Base-by-base conservation (phyloP, 2,329 filamentous ascomycete genomes). In the Plenodomus biglobosus region DNA sequence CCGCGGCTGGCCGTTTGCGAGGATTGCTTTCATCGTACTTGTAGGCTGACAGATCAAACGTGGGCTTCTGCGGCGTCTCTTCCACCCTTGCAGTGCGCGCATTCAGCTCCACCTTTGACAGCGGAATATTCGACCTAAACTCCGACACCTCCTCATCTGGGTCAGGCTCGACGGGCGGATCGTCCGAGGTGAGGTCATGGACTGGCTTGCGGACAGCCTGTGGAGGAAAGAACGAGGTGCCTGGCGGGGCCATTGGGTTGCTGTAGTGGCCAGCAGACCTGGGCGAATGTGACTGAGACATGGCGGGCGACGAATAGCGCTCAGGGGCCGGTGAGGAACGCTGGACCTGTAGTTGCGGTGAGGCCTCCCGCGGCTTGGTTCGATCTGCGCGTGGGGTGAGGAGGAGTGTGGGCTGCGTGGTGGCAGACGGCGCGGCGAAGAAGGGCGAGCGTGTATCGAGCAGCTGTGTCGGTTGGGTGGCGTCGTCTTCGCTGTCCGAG, bases 251-350 rank as follows among this genome's bases (percentile, higher is more conserved):
- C 76, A 95, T 88, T 20, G 81, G 73, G 53, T 78, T 84, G 18
- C 80, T 82, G 46, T 47, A 52, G 37, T 86, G 57, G 11, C 55
- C 82, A 80, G 62, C 88, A 88, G 38, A 85, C 81, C 21, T 90
- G 88, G 30, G 89, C 88, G 76, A 95, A 87, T 38, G 83, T 17
- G 54, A 48, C 37, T 59, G 58, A 42, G 62, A 52, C 43, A 61
- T 56, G 38, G 52, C 47, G n/a, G 76, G 71, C 50, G 81, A 80
- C 8, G 65, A 59, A 20, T 55, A 46, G 37, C 60, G 65, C 32
- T 67, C 61, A 7, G 48, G 27, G 10, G 85, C 79, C 1, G 91
- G 92, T 1, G 92, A 96, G 2, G 92, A 96, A n/a, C 90, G 89
- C 22, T 87, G 85, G 2, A 96, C 92, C 70, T 96, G 92, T 46